Evolutionary conservation across 805 yeast species (phyloP), one percentile per base, ranked within the genome.

Genomic region (Schwanniomyces vanrijiae): DNA sequence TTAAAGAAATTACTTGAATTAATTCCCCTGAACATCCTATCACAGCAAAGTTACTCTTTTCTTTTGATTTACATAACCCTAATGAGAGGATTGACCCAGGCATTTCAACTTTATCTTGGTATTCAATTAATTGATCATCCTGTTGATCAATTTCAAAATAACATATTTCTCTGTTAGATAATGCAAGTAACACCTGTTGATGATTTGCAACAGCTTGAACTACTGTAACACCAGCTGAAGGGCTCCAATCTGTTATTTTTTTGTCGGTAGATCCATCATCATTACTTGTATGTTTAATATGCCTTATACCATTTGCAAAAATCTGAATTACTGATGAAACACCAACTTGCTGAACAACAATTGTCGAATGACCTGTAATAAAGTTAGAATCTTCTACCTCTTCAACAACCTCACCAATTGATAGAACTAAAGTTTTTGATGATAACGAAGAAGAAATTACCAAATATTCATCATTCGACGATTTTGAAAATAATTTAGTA

Each of bases 371-470:
- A 26, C 76, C 72, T 0, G 74, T 56, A 1, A 76, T 63, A n/a
- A 90, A 69, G 0, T 85, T 83, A 0, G 91, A 81, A 47, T 83
- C 84, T 1, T 79, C 73, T 7, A 85, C 86, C 55, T 88, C 90
- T 48, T 86, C 90, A 2, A 88, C 88, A 0, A 81, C 82, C 53
- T 88, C 96, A 6, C 94, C 95, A 42, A 89, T 82, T 2, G 86
- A 77, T 14, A 94, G 65, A 0, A 90, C 86, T 47, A 87, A 70
- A 0, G 97, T 89, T 3, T 84, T 78, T 41, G 82, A 84, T 19
- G 78, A 63, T 54, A 84, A 79, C 2, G 62, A 39, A 0, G 75
- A 69, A 0, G 92, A 75, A 3, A 90, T 68, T 2, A 89, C 81
- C 49, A 90, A 75, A 53, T 81, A 86, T 44, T 78, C 78, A 56